Percentiles rank a stretch among this genome's conserved stretches.
phyloP scores from a whole-genome alignment of 352 stramenopile species.

The Phytophthora hibernalis region DNA sequence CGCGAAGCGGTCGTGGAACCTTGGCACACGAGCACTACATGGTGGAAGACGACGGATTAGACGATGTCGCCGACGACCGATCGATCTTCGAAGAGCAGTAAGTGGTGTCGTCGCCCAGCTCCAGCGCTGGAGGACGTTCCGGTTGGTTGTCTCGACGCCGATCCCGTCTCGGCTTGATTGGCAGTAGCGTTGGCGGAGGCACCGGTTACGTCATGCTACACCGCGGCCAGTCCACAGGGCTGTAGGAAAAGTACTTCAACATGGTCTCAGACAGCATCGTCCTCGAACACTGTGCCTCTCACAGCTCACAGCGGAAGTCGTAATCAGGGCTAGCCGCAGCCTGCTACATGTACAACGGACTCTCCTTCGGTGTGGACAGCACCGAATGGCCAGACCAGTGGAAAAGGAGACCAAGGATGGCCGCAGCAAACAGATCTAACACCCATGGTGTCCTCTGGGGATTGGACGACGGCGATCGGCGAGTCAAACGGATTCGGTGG shows the following conservation, averaged over 20 bases:
- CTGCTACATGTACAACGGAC: too few relatives aligned
- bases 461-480: too few relatives aligned
- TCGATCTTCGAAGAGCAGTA: constrained; percentile 43
- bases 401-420: too few relatives aligned
- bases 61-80: constrained; percentile 25
- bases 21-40: constrained; percentile 73
- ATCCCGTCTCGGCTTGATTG: constrained; percentile 28
- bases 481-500: too few relatives aligned
- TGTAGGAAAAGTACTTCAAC: constrained; percentile 15
- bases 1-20: constrained; percentile 40
- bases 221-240: constrained; percentile 28
- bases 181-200: constrained; percentile 30
- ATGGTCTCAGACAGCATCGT: too few relatives aligned
- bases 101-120: constrained; percentile 32
- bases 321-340: too few relatives aligned
- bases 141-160: constrained; percentile 23
- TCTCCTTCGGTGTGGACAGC: too few relatives aligned
- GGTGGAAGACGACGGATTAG: constrained; percentile 49
- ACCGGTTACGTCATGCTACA: constrained; percentile 28
- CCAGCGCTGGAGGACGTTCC: constrained; percentile 21
- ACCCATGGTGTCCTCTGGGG: too few relatives aligned
- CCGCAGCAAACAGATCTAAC: too few relatives aligned
- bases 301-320: too few relatives aligned
- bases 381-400: too few relatives aligned
- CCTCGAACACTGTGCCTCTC: too few relatives aligned